These are phyloP conservation scores for Vitis rupestris DNA, from an alignment of 164 flowering plant species.

Conservation along the genomic window DNA sequence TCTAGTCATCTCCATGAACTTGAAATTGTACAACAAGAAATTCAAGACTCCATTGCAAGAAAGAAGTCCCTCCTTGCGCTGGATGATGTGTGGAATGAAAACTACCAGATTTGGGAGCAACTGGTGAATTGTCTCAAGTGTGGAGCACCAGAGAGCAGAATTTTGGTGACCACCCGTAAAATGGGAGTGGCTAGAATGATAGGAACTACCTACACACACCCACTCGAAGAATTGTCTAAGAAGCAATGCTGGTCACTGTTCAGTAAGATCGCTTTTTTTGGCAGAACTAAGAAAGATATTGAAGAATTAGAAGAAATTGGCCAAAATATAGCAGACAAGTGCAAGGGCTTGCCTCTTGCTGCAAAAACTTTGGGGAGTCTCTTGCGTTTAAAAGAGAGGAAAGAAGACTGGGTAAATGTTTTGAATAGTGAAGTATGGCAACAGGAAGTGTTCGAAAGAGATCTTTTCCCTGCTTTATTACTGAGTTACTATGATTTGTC, in stretches of 20 bases:
- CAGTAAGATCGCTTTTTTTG: background rate
- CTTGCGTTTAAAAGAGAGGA: background rate
- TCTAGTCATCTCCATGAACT: too few relatives aligned
- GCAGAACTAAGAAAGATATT: background rate
- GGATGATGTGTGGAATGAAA: background rate
- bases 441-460: background rate
- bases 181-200: background rate
- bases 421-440: constrained; percentile 1
- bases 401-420: background rate
- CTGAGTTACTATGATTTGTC: too few relatives aligned
- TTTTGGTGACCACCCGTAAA: background rate
- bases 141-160: background rate
- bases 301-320: too few relatives aligned
- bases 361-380: too few relatives aligned
- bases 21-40: background rate
- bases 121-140: background rate
- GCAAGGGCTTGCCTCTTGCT: too few relatives aligned
- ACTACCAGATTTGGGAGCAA: background rate
- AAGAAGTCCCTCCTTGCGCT: constrained; percentile 3
- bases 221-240: background rate
- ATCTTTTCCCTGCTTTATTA: too few relatives aligned
- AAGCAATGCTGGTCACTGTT: background rate
- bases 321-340: too few relatives aligned
- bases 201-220: background rate
- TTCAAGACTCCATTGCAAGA: background rate